These are phyloP conservation scores for Chenopodium suecicum DNA, from an alignment of 148 eudicot species.

Conservation along the genomic window DNA sequence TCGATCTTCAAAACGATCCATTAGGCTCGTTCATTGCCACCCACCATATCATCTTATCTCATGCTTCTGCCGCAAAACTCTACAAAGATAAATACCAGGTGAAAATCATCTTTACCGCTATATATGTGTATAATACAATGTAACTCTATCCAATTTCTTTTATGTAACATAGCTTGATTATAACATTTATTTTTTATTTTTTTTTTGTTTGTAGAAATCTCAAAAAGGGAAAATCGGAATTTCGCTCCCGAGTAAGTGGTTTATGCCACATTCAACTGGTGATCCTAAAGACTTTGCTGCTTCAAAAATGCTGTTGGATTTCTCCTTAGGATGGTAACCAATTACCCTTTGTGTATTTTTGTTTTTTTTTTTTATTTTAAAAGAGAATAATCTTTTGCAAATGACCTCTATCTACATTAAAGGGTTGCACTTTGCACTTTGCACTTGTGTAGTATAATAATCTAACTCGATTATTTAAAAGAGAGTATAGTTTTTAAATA, in stretches of 20 bases:
- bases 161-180: too few species aligned
- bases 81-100: slow-evolving; percentile 33
- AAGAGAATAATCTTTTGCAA: too few species aligned
- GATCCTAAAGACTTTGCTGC: slow-evolving; percentile 17
- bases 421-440: too few species aligned
- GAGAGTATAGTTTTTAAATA: too few species aligned
- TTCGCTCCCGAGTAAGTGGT: slow-evolving; percentile 13
- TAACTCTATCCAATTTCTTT: too few species aligned
- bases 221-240: slow-evolving; percentile 20
- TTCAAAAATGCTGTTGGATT: slow-evolving; percentile 6
- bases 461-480: too few species aligned
- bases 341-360: not conserved
- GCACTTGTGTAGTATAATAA: too few species aligned
- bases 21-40: slow-evolving; percentile 23
- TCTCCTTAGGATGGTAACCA: slow-evolving; percentile 16
- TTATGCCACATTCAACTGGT: not conserved
- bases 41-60: slow-evolving; percentile 31
- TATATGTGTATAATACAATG: too few species aligned
- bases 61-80: slow-evolving; percentile 28
- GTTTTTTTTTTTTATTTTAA: too few species aligned
- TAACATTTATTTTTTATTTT: too few species aligned
- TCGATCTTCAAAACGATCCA: slow-evolving; percentile 15
- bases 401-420: too few species aligned
- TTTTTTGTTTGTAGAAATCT: not conserved
- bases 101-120: too few species aligned